Base-by-base conservation (phyloP, 2,329 filamentous ascomycete genomes). In the Leptographium lundbergii region DNA sequence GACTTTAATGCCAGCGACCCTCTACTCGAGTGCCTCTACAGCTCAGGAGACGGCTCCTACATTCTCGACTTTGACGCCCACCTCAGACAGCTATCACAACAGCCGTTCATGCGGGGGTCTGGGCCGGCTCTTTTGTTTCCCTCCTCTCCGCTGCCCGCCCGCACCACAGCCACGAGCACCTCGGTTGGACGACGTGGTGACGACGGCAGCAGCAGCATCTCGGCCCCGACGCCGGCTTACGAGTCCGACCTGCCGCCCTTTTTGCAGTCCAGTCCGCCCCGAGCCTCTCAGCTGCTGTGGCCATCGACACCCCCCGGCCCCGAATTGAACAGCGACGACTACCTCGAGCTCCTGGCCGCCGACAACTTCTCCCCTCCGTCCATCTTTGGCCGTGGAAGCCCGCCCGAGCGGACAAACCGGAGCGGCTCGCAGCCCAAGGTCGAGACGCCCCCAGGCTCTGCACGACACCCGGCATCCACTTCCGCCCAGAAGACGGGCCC, bases 321-420 rank as follows among this genome's bases (percentile, higher is more conserved):
- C 27, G 52, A 48, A 48, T 50, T 24, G n/a, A 22, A 29, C 24
- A 54, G 51, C 50, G 58, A 59, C 59, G 54, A 58, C 48, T 29
- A 48, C 22, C 42, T 61, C 25, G 50, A 48, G 29, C 32, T 53
- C 6, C 17, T 60, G 4, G 39, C 54, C 14, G n/a, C 42, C 10
- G 45, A 45, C 17, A 24, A 47, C 50, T 62, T 60, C 19, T 62
- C 61, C 5, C 60, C 61, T 2, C 61, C 61, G 6, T 60, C 61
- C 27, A 55, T 60, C 36, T 45, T 60, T 17, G 45, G 45, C 19
- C 42, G 39, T 42, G 1, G 27, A 32, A 2, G 34, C 39, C 11
- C 25, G 6, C 17, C 27, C 22, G 29, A 29, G 17, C 47, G 54
- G 47, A 25, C 22, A 4, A 3, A n/a, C 24, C 22, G 25, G 22